Evolutionary conservation across 2,329 filamentous ascomycete genomes (phyloP), one percentile per base, ranked within the genome.

Genomic region (Colletotrichum sp.): DNA sequence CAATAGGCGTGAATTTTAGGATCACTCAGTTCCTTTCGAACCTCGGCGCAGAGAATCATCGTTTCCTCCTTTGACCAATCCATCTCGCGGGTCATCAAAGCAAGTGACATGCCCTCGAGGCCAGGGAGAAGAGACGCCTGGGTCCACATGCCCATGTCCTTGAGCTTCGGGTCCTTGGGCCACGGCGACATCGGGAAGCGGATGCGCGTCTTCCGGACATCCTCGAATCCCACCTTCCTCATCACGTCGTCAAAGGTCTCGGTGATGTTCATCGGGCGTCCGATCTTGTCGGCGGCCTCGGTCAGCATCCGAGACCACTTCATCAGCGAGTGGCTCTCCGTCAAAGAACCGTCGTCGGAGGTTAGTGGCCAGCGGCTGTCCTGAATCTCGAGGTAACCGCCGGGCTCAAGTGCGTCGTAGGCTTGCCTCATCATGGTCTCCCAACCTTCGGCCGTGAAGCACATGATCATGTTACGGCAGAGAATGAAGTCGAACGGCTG

Each of bases 401-500:
- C 82, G 1, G 84, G 80, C 57, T 83, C 80, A 32, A 85, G 78
- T 39, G 78, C 68, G 6, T 78, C 72, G 28, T 76, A 82, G 2
- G 79, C 75, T 24, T 77, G 75, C 3, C 76, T 68, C 30, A 80
- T 77, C 64, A 79, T 72, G 0, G n/a, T 62, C 1, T 74, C 62
- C 78, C 79, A 81, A n/a, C 81, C 77, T 6, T 49, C 44, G 44
- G 44, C 44, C 0, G 68, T 12, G 49, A 85, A 80, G 32, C 75
- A 79, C 5, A 78, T 80, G 7, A 75, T 79, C 78, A 86, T 81
- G 68, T 81, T 81, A 18, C 84, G 80, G 13, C 73, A 73, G 55
- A 84, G 80, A 39, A 86, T 83, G 44, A 82, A 84, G 72, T 86
- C 84, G 39, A 85, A 77, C 1, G 60, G 62, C 18, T 65, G n/a